Conservation (phyloP, 192 early-diverging fungal species). For the Bifiguratus adelaidae region DNA sequence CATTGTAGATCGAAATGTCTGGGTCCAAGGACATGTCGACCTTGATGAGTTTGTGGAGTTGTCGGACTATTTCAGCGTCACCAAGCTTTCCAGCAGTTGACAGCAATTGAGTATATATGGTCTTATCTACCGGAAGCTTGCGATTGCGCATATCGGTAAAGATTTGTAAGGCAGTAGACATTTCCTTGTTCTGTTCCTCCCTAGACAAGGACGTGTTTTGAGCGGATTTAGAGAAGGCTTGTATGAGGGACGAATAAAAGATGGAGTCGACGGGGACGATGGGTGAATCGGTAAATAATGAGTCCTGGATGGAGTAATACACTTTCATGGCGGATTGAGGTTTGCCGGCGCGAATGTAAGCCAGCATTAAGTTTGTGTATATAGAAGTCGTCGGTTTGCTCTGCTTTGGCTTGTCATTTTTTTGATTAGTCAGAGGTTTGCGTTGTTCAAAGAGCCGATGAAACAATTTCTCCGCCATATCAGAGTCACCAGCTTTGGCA, state of each 20-base stretch:
- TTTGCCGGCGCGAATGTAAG: conserved; percentile 12
- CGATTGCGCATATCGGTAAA: conserved; percentile 21
- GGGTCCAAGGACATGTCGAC: conserved; percentile 26
- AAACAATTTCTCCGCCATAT: conserved; percentile 12
- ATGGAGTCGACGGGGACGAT: background rate
- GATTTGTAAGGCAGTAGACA: conserved; percentile 5
- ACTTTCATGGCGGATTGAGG: conserved; percentile 14
- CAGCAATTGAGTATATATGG: too few relatives aligned
- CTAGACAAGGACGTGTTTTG: background rate
- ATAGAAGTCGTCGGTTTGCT: conserved; percentile 9
- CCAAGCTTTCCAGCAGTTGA: background rate
- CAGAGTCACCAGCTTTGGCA: conserved; percentile 6
- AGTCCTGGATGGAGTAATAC: conserved; percentile 11
- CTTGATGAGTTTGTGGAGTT: conserved; percentile 24
- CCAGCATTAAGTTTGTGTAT: conserved; percentile 13
- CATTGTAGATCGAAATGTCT: conserved; percentile 24
- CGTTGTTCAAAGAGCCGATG: conserved; percentile 11
- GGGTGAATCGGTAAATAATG: background rate
- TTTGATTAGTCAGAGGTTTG: too few relatives aligned
- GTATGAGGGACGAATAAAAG: conserved; percentile 5
- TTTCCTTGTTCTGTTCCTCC: background rate
- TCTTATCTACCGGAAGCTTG: too few relatives aligned
- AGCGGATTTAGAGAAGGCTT: background rate
- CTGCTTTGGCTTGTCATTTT: background rate
- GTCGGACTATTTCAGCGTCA: conserved; percentile 1